Evolutionary conservation across 148 eudicot species (phyloP), one percentile per base, ranked within the genome.

Genomic region (Chenopodium berlandieri): DNA sequence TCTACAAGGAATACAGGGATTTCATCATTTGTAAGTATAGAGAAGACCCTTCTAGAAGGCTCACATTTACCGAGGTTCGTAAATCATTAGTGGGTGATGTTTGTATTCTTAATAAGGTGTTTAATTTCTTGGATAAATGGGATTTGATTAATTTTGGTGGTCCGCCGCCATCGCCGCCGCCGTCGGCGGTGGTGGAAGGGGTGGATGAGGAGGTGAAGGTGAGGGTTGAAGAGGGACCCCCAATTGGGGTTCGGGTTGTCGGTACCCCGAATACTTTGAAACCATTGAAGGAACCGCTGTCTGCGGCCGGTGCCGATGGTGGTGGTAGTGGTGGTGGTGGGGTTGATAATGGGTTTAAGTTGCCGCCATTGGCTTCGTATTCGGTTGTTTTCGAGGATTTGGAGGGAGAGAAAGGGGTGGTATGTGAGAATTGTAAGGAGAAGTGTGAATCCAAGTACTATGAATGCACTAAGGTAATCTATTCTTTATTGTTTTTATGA

Each of bases 1-100:
- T 97, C 52, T 97, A 97, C 89, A 92, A 94, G 79, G 99, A 94
- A 56, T 97, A 94, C 82, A 84, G 98, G 13, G 99, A 97, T 76
- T 97, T 92, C 82, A 94, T 97, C 58, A 92, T 97, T 64, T 84
- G 92, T 65, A 94, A 92, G 81, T 94, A 82, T 79, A 82, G 98
- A 31, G 98, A 97, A 79, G 94, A 91, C 31, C 93, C 95, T 58
- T 85, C 91, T 2, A 70, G 91, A 23, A 80, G 88, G 44, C 90
- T 97, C 20, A 88, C 91, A 0, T 97, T 97, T 75, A 88, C 97
- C 46, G 94, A 97, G 74, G 91, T 92, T 25, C 87, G 98, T 0
- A 97, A 94, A 78, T 88, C 97, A 0, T 87, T 97, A 9, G 99
- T 97, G 2, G 99, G 99, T 4, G 99, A 97, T 76, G 86, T 92